These are phyloP conservation scores for Coniochaeta sp. DNA, from an alignment of 2,329 filamentous ascomycete genomes.

Conservation along the genomic window DNA sequence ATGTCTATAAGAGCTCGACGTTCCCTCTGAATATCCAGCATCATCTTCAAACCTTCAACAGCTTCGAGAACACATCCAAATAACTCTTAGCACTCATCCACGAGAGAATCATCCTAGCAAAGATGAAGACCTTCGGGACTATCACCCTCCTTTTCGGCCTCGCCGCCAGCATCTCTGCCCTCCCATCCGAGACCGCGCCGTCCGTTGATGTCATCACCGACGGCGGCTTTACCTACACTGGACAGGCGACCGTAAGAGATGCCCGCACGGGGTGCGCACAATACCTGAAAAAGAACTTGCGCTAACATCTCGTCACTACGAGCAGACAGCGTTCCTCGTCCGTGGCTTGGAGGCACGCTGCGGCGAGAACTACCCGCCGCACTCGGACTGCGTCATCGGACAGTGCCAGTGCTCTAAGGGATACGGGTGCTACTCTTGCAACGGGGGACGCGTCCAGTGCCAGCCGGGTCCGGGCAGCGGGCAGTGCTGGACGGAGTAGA, in stretches of 20 bases:
- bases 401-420: constrained; percentile 5
- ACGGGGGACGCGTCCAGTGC: constrained; percentile 5
- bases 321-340: neutral
- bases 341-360: constrained; percentile 6
- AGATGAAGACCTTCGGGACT: neutral
- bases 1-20: too few relatives aligned
- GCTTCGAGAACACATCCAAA: neutral
- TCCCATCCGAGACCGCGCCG: neutral
- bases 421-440: constrained; percentile 6
- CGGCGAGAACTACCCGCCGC: constrained; percentile 2
- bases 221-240: neutral
- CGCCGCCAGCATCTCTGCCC: neutral
- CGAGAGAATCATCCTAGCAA: neutral
- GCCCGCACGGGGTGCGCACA: too few relatives aligned
- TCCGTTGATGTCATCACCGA: neutral
- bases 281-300: neutral
- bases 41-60: neutral
- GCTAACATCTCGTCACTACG: neutral
- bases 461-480: constrained; percentile 3
- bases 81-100: neutral
- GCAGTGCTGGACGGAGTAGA: neutral
- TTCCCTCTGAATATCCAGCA: too few relatives aligned
- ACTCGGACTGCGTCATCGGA: constrained; percentile 3
- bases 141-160: neutral
- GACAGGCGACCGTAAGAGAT: neutral